Conservation (phyloP, 805 yeast species). For the Yarrowia phangngaensis region DNA sequence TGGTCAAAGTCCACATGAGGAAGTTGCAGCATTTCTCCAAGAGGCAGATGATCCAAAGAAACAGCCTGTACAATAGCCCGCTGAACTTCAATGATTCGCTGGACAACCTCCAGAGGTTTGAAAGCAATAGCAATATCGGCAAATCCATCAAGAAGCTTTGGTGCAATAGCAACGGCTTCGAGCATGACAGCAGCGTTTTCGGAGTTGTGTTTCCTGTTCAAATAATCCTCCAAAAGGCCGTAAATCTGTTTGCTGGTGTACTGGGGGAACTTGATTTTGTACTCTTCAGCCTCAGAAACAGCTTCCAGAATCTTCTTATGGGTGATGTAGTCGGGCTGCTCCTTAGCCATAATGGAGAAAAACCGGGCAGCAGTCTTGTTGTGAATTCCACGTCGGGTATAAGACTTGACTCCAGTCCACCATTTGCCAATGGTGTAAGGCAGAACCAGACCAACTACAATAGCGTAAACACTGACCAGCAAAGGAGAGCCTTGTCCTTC, state of each 20-base stretch:
- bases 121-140: conserved; percentile 79
- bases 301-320: conserved; percentile 55
- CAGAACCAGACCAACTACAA: conserved; percentile 68
- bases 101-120: conserved; percentile 64
- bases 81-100: conserved; percentile 59
- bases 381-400: conserved; percentile 78
- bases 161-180: conserved; percentile 47
- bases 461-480: conserved; percentile 61
- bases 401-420: conserved; percentile 82
- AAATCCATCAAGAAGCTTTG: conserved; percentile 63
- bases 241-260: conserved; percentile 49
- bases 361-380: conserved; percentile 77
- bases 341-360: conserved; percentile 68
- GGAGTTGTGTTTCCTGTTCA: conserved; percentile 49
- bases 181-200: conserved; percentile 53
- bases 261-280: conserved; percentile 44
- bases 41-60: conserved; percentile 45
- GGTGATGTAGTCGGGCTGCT: conserved; percentile 49
- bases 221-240: conserved; percentile 52
- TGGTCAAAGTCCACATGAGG: conserved; percentile 60
- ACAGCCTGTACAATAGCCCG: conserved; percentile 76
- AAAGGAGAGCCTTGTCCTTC: conserved; percentile 73
- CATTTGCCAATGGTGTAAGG: conserved; percentile 80
- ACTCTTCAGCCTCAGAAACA: conserved; percentile 66
- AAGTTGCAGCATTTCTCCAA: conserved; percentile 71